These are phyloP conservation scores for Protomyces pachydermus DNA, from an alignment of 1,139 yeast genomes.

Conservation along the genomic window DNA sequence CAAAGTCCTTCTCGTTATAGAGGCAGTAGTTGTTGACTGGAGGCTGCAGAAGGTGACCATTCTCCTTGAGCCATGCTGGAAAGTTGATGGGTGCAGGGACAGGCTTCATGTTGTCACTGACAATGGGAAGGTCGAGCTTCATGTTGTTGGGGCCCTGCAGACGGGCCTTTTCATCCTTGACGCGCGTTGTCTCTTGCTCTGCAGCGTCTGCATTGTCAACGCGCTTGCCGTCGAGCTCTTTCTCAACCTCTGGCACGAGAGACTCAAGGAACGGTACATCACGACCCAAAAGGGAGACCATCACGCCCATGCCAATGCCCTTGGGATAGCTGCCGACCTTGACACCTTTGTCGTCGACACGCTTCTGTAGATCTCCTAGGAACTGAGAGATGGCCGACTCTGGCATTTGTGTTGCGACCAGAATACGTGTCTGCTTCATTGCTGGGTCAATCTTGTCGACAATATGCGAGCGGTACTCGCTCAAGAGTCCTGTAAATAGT, in stretches of 20 bases:
- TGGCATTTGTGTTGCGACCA: constrained; percentile 55
- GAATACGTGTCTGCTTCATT: constrained; percentile 47
- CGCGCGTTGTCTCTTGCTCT: constrained; percentile 2
- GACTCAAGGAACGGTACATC: constrained; percentile 15
- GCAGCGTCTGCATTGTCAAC: constrained; percentile 15
- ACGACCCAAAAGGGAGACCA: constrained; percentile 20
- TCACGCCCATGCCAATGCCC: constrained; percentile 50
- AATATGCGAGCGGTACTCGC: constrained; percentile 41
- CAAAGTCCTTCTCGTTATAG: constrained; percentile 71
- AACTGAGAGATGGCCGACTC: constrained; percentile 70
- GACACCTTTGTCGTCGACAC: constrained; percentile 46
- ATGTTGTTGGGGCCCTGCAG: constrained; percentile 4
- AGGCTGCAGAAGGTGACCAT: constrained; percentile 69
- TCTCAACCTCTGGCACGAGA: constrained; percentile 21
- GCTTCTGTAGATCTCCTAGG: constrained; percentile 50
- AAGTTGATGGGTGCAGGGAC: constrained; percentile 47
- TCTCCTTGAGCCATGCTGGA: constrained; percentile 69
- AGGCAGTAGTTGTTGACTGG: constrained; percentile 83
- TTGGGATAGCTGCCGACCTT: constrained; percentile 87
- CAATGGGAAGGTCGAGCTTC: constrained; percentile 7
- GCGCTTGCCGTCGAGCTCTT: constrained; percentile 16
- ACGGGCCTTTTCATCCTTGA: constrained; percentile 20
- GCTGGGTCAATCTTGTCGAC: constrained; percentile 38
- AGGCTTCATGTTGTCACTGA: constrained; percentile 10
- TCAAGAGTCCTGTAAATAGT: constrained; percentile 55